Evolutionary conservation across 768 basidiomycete species (phyloP).

Genomic region (Trametes maxima): DNA sequence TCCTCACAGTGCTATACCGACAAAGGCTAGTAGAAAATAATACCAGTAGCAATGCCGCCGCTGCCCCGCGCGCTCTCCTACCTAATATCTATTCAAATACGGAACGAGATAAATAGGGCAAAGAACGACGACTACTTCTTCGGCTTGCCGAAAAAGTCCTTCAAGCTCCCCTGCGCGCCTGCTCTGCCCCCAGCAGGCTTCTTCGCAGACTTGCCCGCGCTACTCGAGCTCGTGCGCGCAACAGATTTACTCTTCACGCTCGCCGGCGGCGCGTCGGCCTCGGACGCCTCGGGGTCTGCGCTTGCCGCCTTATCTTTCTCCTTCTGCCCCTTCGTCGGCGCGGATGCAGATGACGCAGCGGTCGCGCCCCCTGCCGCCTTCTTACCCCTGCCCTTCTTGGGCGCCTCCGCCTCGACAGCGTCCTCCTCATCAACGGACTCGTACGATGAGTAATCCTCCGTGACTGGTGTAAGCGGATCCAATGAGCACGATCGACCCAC

Average conservation of each 20-base stretch:
- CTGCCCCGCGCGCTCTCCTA: too few species aligned
- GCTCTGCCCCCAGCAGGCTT: slow-evolving; percentile 21
- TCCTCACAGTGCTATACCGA: not conserved
- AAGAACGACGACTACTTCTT: slow-evolving; percentile 15
- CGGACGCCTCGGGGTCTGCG: not conserved
- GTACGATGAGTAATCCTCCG: slow-evolving; percentile 79
- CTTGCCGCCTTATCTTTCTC: not conserved
- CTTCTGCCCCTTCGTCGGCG: slow-evolving; percentile 10
- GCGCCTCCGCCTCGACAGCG: slow-evolving; percentile 27
- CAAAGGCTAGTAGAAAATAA: not conserved
- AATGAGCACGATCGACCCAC: too few species aligned
- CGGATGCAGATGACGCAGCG: not conserved
- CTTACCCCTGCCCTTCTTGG: slow-evolving; percentile 1
- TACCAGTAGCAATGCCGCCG: not conserved
- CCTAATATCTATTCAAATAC: not conserved
- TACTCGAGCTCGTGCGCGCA: slow-evolving; percentile 7
- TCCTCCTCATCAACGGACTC: slow-evolving; percentile 75
- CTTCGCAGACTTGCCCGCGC: slow-evolving; percentile 7
- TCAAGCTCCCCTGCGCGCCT: slow-evolving; percentile 25
- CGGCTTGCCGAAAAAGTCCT: slow-evolving; percentile 31
- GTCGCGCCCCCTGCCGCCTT: slow-evolving; percentile 14
- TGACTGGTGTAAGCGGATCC: slow-evolving; percentile 44
- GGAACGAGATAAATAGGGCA: not conserved
- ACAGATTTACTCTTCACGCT: slow-evolving; percentile 12
- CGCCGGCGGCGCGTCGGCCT: slow-evolving; percentile 11